Base-by-base conservation (phyloP, 140 eudicot species). In the Bidens hawaiensis region DNA sequence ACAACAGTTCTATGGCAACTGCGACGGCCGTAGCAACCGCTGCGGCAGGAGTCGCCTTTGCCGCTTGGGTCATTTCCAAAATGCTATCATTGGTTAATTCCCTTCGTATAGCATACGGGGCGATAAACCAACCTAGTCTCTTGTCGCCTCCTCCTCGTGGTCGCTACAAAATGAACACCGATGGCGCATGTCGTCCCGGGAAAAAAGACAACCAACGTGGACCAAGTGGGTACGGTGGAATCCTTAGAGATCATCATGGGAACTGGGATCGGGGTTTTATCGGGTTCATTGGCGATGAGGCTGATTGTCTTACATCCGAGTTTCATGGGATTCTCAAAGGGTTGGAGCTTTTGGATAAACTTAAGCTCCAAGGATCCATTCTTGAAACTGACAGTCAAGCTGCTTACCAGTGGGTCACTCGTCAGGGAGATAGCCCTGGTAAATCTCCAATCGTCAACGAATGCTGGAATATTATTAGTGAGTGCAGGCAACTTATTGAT, bases 91-190 rank as follows among this genome's bases (percentile, higher is more conserved):
- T 18, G 53, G 1, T 11, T 24, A 51, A 51, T 24, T 5, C 54
- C 19, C 4, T 1, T 8, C 6, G 26, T 7, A 15, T 4, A 17
- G 52, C 3, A 16, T 46, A 15, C 12, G 23, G 16, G 18, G 11
- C 52, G 52, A 1, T 2, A 11, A 13, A 4, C 21, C 36, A 14
- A 24, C 60, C 38, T 27, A 53, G 60, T 0, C 1, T 5, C 5
- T 62, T 56, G 68, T 62, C 56, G 16, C 68, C 68, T 45, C 68
- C 68, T 25, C 57, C 68, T 9, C 9, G 4, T 0, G 57, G 57
- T 15, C 56, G 28, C 10, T 45, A n/a, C 26, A 62, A 62, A 62
- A 0, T 62, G 28, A 62, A 62, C 17, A 62, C 68, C 26, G 56
- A 62, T 45, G 68, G 68, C 13, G 38, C 25, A 42, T 62, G 68